Conservation (phyloP, 2,329 filamentous ascomycete genomes). For the Fusarium sp. region DNA sequence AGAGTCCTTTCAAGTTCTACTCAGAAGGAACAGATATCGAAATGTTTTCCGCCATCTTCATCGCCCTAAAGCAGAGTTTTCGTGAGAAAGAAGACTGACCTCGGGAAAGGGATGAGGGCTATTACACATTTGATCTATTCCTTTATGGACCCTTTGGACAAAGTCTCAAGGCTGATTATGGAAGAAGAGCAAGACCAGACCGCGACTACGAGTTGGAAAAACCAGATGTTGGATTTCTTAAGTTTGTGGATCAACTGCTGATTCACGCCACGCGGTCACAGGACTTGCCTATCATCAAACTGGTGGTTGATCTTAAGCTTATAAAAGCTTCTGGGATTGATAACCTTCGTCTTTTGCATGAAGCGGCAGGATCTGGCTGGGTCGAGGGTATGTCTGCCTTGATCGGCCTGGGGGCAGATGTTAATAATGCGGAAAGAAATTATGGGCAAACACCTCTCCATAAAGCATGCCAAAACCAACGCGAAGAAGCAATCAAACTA, state of each 20-base stretch:
- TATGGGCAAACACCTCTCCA: not conserved
- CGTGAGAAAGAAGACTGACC: not conserved
- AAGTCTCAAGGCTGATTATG: not conserved
- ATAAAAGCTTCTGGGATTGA: not conserved
- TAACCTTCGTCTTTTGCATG: not conserved
- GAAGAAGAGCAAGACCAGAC: not conserved
- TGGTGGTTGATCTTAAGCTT: not conserved
- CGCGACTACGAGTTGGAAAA: not conserved
- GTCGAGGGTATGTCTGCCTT: not conserved
- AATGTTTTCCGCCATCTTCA: not conserved
- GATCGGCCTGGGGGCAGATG: not conserved
- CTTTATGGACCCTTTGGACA: not conserved
- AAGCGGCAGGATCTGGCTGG: not conserved
- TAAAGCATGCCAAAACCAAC: not conserved
- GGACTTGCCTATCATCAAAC: not conserved
- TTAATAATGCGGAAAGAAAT: rapidly evolving
- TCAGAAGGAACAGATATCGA: not conserved
- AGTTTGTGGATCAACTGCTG: not conserved
- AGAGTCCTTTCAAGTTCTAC: not conserved
- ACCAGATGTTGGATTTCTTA: not conserved
- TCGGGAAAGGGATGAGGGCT: not conserved
- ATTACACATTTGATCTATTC: not conserved
- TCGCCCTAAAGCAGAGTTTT: not conserved
- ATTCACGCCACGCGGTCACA: not conserved
- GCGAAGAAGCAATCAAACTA: not conserved